phyloP scores from a whole-genome alignment of 768 basidiomycete genomes.

The Lentinula guzmanii region DNA sequence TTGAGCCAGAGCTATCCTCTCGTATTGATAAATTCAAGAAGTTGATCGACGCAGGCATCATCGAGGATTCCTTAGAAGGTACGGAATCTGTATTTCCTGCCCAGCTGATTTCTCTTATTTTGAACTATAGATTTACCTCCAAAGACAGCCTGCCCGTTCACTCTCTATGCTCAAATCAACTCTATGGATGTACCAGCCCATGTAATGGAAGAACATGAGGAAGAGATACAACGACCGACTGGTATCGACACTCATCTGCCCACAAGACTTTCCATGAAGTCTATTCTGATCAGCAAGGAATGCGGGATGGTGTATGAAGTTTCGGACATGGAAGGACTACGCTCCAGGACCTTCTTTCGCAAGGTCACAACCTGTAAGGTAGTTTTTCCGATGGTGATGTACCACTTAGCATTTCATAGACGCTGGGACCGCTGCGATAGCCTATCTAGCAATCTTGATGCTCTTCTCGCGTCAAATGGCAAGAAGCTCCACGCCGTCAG shows the following conservation, averaged over 20 bases:
- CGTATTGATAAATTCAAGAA: conserved; percentile 54
- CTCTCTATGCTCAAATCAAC: conserved; percentile 60
- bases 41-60: conserved; percentile 59
- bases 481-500: conserved; percentile 70
- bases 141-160: conserved; percentile 58
- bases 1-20: conserved; percentile 54
- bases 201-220: conserved; percentile 65
- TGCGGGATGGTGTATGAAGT: conserved; percentile 75
- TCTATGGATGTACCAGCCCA: conserved; percentile 43
- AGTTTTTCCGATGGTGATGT: neutral
- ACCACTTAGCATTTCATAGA: conserved; percentile 36
- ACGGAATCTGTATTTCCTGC: conserved; percentile 4
- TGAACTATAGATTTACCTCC: conserved; percentile 34
- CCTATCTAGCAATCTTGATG: conserved; percentile 61
- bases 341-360: conserved; percentile 63
- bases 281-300: conserved; percentile 68
- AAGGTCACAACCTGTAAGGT: conserved; percentile 63
- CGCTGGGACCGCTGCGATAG: conserved; percentile 61
- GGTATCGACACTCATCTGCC: conserved; percentile 55
- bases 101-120: neutral
- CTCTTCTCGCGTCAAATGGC: conserved; percentile 73
- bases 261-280: conserved; percentile 55
- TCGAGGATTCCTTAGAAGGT: conserved; percentile 43
- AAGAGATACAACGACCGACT: conserved; percentile 68
- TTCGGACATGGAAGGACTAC: conserved; percentile 59